Evolutionary conservation across 2,329 filamentous ascomycete genomes (phyloP).

Genomic region (Tolypocladium cylindrosporum): DNA sequence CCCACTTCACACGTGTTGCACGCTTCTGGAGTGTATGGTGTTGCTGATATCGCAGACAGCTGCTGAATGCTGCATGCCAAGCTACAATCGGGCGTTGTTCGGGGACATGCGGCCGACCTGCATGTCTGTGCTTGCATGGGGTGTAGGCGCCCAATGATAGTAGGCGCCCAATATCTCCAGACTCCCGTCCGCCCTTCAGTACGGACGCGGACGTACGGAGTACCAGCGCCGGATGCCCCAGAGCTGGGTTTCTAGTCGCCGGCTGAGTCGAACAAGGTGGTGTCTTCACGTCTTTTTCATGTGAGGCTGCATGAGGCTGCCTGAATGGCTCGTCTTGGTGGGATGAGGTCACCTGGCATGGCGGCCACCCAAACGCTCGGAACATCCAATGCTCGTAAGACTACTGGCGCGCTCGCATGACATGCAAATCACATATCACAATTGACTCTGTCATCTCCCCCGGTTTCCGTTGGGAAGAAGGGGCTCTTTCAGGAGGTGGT

Average conservation of each 20-base stretch:
- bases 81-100: background rate
- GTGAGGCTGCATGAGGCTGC: background rate
- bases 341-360: background rate
- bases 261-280: background rate
- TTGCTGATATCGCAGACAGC: background rate
- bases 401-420: background rate
- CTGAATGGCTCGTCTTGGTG: background rate
- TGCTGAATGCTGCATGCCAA: background rate
- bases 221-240: too few species aligned
- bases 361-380: background rate
- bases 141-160: background rate
- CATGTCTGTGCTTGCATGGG: background rate
- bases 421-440: background rate
- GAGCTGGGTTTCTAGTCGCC: background rate
- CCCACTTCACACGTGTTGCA: background rate
- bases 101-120: background rate
- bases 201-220: background rate
- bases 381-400: background rate
- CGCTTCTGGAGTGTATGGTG: background rate
- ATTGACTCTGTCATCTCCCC: background rate
- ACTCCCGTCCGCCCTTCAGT: background rate
- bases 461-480: background rate
- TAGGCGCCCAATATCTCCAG: background rate
- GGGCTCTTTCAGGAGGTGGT: too few species aligned
- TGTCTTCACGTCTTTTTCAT: background rate